Evolutionary conservation across 257 asterid species (phyloP), one percentile per base, ranked within the genome.

Genomic region (Cruciata laevipes): DNA sequence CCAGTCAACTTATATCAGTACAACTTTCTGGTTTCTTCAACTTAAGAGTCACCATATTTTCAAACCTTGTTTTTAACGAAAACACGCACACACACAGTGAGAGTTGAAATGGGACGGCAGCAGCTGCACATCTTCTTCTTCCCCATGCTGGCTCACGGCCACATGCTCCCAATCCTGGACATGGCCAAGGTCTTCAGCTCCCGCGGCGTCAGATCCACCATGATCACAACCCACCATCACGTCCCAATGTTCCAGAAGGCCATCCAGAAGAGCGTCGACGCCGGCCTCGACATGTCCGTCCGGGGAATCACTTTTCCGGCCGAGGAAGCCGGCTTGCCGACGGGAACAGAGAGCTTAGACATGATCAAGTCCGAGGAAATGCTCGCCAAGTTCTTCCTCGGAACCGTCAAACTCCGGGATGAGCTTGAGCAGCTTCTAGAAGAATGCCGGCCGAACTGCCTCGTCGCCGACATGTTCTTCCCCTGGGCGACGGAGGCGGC

Each of bases 401-500:
- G 82, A 59, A 32, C 75, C 64, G 2, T 37, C 4, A 8, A 80
- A 49, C 73, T 88, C 60, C 87, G 71, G 59, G 70, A 70, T 14
- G 83, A 81, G 0, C 65, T 88, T 0, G 95, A 83, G 65, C 60
- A 71, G 10, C 78, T 88, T 51, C 33, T 88, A 3, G 65, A 68
- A 40, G 83, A 79, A 56, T n/a, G 20, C 40, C 38, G 38, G 5
- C 95, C 90, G 0, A 21, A 71, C 12, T 80, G 85, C 51, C 78
- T 88, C 3, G 49, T 88, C n/a, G 80, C 93, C 7, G 90, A 86
- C 71, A 79, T 82, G 83, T 84, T 86, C 72, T 67, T 84, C 23
- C 90, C 87, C 0, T 88, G 96, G 91, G 76, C 90, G 10, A 59
- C 67, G 0, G 84, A 77, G 3, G 69, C 83, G 20, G 93, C 93